Evolutionary conservation across 208 protist species (phyloP), one percentile per base, ranked within the genome.

Genomic region (Acanthamoeba polyphaga): DNA sequence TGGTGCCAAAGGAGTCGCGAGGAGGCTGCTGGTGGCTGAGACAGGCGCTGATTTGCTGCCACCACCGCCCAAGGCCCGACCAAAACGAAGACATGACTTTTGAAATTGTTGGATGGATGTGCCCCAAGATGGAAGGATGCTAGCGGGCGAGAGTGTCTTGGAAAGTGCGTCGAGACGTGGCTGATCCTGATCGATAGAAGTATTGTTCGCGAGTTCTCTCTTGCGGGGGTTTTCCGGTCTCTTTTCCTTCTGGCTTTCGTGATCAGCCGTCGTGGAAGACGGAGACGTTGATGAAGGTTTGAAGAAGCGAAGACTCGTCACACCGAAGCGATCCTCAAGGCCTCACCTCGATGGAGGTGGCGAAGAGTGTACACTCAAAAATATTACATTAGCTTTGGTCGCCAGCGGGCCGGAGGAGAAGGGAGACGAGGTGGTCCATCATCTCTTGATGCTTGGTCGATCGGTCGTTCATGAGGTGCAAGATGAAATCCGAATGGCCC

Each of bases 401-500:
- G 9, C 24, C 24, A n/a, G 24, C 1, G 13, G 62, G 62, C 17
- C 17, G 66, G 13, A 32, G 29, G n/a, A 82, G 74, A 27, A 82
- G 49, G 32, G 84, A 90, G 32, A 68, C 24, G 8, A 90, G 34
- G 53, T 51, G 84, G 34, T 34, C 84, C 49, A 90, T 8, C 43
- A 58, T 15, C 29, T 62, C 84, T 68, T 46, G 29, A 66, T 90
- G 84, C 60, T 90, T 68, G 46, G 51, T 15, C 34, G 84, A 90
- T 24, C 84, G 84, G n/a, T 70, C 84, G 34, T 90, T 70, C 84
- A 90, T 90, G 34, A 90, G 60, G 55, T 90, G 84, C 12, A 90
- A 43, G 55, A 90, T 90, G 27, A 90, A 90, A 53, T 90, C 84
- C 10, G 84, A 58, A 32, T 90, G 84, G 22, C 55, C 84, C 13